Percentiles rank a stretch among this genome's conserved stretches.
phyloP scores from a whole-genome alignment of 2,329 filamentous ascomycete genomes.

The Aureobasidium sp. region DNA sequence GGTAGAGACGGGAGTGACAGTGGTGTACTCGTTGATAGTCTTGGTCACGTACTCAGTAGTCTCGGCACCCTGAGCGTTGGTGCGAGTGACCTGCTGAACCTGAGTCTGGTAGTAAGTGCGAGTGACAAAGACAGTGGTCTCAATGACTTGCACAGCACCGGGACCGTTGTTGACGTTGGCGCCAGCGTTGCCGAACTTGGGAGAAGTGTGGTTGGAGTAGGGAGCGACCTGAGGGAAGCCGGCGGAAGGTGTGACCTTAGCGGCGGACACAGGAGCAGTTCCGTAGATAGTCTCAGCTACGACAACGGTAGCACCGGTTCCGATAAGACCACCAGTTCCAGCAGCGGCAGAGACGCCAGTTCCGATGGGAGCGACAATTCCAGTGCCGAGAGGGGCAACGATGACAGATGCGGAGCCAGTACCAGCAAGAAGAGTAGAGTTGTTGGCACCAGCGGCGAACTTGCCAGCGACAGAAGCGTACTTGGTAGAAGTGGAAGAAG shows the following conservation, averaged over 20 bases:
- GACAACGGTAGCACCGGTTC: neutral
- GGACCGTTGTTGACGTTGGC: neutral
- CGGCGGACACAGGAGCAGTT: neutral
- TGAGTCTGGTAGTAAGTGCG: neutral
- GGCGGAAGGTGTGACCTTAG: neutral
- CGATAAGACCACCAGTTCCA: neutral
- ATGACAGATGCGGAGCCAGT: neutral
- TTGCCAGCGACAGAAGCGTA: neutral
- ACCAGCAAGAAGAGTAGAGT: neutral
- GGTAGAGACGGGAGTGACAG: neutral
- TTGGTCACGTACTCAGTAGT: conserved; percentile 5
- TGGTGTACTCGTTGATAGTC: conserved; percentile 4
- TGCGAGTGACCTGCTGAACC: neutral
- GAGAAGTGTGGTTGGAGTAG: neutral
- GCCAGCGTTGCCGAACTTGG: neutral
- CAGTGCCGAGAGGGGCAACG: neutral
- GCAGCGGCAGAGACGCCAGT: neutral
- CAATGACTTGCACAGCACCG: neutral
- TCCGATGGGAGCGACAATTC: neutral
- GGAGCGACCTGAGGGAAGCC: conserved; percentile 1
- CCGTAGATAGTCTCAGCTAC: neutral
- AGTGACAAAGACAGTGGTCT: neutral
- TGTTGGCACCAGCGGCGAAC: neutral
- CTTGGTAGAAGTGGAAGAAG: too few relatives aligned
- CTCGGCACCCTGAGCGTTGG: neutral